A percentile compares a stretch with the other conserved stretches of the same genome.
Evolutionary conservation across 139 green algal species (phyloP).

Genomic region (Picochlorum sp.): DNA sequence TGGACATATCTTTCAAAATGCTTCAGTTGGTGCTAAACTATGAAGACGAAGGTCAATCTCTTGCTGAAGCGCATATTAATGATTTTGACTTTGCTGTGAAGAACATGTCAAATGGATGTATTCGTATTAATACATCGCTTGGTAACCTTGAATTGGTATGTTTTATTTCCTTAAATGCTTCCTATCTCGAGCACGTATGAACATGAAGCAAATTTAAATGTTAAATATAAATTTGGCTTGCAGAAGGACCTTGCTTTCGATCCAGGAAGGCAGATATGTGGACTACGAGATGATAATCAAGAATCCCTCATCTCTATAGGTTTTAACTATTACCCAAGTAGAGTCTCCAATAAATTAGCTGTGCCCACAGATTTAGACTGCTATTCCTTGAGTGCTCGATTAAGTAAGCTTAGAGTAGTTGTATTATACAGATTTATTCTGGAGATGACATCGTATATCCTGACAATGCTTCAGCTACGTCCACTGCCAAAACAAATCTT

Average conservation of each 20-base stretch:
- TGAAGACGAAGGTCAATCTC: conserved; percentile 22
- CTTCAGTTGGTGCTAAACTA: conserved; percentile 51
- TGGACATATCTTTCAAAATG: conserved; percentile 28
- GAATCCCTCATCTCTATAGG: conserved; percentile 57
- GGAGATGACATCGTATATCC: conserved; percentile 36
- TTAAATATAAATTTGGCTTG: conserved; percentile 20
- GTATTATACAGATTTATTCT: conserved; percentile 81
- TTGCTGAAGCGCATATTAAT: conserved; percentile 27
- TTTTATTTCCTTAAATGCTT: conserved; percentile 1
- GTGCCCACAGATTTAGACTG: conserved; percentile 49
- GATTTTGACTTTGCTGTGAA: conserved; percentile 3
- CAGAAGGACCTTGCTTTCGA: conserved; percentile 6
- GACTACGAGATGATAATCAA: conserved; percentile 28
- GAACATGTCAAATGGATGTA: not conserved
- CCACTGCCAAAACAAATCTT: not conserved
- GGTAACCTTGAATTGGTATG: conserved; percentile 1
- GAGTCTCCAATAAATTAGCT: conserved; percentile 6
- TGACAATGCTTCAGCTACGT: conserved; percentile 28
- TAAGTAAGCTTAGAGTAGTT: conserved; percentile 68
- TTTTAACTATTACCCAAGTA: conserved; percentile 32
- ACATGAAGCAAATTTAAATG: conserved; percentile 19
- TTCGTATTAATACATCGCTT: not conserved
- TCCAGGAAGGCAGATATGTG: conserved; percentile 37
- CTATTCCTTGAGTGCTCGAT: conserved; percentile 45
- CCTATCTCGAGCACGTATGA: no score